A percentile compares a stretch with the other conserved stretches of the same genome.
Conservation (phyloP, 768 basidiomycete genomes). For the Pulveroboletus ravenelii region DNA sequence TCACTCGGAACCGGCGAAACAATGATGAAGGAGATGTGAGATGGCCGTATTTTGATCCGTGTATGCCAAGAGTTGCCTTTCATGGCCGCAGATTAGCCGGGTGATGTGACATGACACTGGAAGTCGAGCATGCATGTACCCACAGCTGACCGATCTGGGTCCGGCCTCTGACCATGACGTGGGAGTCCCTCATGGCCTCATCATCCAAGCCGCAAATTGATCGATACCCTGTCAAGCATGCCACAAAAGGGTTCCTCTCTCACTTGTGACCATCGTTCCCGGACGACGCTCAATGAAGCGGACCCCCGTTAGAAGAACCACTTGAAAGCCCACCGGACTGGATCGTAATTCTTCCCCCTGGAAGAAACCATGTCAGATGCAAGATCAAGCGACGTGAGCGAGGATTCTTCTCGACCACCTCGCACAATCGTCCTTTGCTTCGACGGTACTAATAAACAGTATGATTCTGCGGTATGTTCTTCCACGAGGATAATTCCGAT, state of each 20-base stretch:
- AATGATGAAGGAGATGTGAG: too few species aligned
- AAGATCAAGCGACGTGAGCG: background rate
- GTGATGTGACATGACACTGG: too few species aligned
- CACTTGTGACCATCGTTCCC: background rate
- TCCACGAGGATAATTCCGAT: background rate
- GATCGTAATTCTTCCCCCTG: background rate
- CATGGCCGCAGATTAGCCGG: too few species aligned
- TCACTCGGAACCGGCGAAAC: background rate
- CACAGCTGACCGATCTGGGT: background rate
- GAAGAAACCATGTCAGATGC: conserved; percentile 15
- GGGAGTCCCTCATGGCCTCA: too few species aligned
- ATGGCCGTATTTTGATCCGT: background rate
- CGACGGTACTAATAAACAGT: conserved; percentile 61
- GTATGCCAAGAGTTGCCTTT: background rate
- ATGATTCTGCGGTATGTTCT: conserved; percentile 39
- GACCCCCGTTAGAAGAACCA: background rate
- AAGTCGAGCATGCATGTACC: background rate
- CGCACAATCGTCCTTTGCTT: conserved; percentile 62
- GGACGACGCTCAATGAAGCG: background rate
- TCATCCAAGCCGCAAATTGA: background rate
- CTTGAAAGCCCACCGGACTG: background rate
- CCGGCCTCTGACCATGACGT: background rate
- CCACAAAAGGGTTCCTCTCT: conserved; percentile 3
- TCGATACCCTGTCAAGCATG: background rate
- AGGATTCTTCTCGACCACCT: conserved; percentile 12